These are phyloP conservation scores for Juglanconis juglandina DNA, from an alignment of 2,329 filamentous ascomycete species.

Conservation along the genomic window DNA sequence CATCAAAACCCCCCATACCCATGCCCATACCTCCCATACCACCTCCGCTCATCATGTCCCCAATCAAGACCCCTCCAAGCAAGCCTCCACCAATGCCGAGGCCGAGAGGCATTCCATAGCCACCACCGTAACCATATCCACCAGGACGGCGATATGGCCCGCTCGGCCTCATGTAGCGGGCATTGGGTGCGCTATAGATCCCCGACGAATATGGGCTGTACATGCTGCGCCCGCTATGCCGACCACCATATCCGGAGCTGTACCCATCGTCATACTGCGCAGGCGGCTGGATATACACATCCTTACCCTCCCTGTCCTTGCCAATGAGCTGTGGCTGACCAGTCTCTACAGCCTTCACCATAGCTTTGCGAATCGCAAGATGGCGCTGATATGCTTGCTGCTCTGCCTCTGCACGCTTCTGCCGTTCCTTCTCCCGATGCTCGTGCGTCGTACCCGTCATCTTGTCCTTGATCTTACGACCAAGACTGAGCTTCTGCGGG, in stretches of 20 bases:
- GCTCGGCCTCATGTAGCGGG: neutral
- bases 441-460: slow-evolving; percentile 55
- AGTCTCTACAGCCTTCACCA: slow-evolving; percentile 48
- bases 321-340: slow-evolving; percentile 55
- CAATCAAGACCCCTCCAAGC: neutral
- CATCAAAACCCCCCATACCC: neutral
- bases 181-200: neutral
- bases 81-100: slow-evolving; percentile 2
- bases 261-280: slow-evolving; percentile 20
- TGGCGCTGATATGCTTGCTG: slow-evolving; percentile 50
- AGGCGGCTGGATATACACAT: slow-evolving; percentile 59
- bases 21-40: neutral
- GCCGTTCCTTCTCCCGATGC: slow-evolving; percentile 46
- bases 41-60: neutral
- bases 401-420: slow-evolving; percentile 46
- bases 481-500: slow-evolving; percentile 35
- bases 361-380: slow-evolving; percentile 44
- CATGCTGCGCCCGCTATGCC: slow-evolving; percentile 1
- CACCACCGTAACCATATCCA: slow-evolving; percentile 11
- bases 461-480: slow-evolving; percentile 57
- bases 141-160: slow-evolving; percentile 6
- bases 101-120: slow-evolving; percentile 3
- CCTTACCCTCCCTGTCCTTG: slow-evolving; percentile 48
- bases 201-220: neutral
- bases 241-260: neutral